Percentiles rank a stretch among this genome's conserved stretches.
phyloP scores from a whole-genome alignment of 1,139 yeast species.

The Nakaseomyces sp. region DNA sequence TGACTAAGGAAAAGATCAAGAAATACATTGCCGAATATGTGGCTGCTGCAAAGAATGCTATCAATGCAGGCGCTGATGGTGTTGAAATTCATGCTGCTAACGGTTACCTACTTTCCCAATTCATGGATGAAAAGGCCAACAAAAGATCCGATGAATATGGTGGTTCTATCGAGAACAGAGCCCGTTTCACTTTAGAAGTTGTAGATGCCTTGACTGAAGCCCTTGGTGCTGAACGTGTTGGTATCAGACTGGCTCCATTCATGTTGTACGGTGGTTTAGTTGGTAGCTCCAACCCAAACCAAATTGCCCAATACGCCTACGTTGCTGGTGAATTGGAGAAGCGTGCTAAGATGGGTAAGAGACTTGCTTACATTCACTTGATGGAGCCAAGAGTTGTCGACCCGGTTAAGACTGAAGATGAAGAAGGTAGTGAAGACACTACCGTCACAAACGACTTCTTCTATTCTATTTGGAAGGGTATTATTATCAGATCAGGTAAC shows the following conservation, averaged over 20 bases:
- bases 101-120: slow-evolving; percentile 59
- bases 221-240: slow-evolving; percentile 47
- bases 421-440: slow-evolving; percentile 24
- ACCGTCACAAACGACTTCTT: slow-evolving; percentile 37
- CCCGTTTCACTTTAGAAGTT: slow-evolving; percentile 48
- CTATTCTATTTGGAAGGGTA: slow-evolving; percentile 41
- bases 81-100: slow-evolving; percentile 63
- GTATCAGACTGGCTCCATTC: slow-evolving; percentile 53
- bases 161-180: slow-evolving; percentile 57
- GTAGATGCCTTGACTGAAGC: slow-evolving; percentile 44
- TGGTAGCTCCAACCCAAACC: slow-evolving; percentile 28
- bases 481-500: slow-evolving; percentile 41
- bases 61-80: slow-evolving; percentile 57
- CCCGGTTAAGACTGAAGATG: slow-evolving; percentile 26
- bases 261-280: slow-evolving; percentile 35
- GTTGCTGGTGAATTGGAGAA: slow-evolving; percentile 33
- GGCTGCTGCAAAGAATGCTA: slow-evolving; percentile 32
- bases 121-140: slow-evolving; percentile 44
- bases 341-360: slow-evolving; percentile 34
- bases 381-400: slow-evolving; percentile 40
- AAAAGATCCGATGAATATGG: slow-evolving; percentile 60
- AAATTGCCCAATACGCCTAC: slow-evolving; percentile 33
- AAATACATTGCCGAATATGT: slow-evolving; percentile 32
- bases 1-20: slow-evolving; percentile 35
- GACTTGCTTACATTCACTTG: slow-evolving; percentile 44